These are phyloP conservation scores for Ceratopteris richardii DNA, from an alignment of 75 land plant genomes.

Conservation along the genomic window DNA sequence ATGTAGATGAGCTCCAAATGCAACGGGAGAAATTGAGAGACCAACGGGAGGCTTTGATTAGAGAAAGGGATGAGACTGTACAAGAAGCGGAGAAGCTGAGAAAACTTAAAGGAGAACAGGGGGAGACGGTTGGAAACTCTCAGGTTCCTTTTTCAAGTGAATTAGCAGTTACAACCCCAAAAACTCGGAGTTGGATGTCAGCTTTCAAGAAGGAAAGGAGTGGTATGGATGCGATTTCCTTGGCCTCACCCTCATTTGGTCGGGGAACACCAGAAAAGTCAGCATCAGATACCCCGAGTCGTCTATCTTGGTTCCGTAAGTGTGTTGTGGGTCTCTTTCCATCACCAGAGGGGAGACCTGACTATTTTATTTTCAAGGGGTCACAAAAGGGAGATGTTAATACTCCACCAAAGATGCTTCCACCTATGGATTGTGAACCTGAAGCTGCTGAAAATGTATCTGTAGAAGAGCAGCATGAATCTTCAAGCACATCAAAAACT, in stretches of 20 bases:
- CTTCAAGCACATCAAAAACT: not conserved
- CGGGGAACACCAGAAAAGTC: slow-evolving; percentile 1
- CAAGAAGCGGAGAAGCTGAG: slow-evolving; percentile 40
- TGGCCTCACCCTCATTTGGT: not conserved
- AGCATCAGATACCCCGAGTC: slow-evolving; percentile 18
- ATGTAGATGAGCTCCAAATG: slow-evolving; percentile 56
- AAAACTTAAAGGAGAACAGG: slow-evolving; percentile 17
- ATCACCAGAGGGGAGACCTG: slow-evolving; percentile 31
- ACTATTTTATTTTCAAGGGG: slow-evolving; percentile 1
- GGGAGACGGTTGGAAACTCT: not conserved
- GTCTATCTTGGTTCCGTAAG: slow-evolving; percentile 49
- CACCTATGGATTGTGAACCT: not conserved
- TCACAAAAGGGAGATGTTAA: not conserved
- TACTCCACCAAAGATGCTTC: not conserved
- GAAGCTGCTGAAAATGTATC: not conserved
- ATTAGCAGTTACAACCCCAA: slow-evolving; percentile 4
- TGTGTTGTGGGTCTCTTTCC: slow-evolving; percentile 49
- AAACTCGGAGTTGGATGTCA: slow-evolving; percentile 7
- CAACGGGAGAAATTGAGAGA: slow-evolving; percentile 75
- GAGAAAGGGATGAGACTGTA: slow-evolving; percentile 47
- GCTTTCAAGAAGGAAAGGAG: slow-evolving; percentile 9
- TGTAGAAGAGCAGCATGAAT: not conserved
- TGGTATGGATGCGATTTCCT: slow-evolving; percentile 1
- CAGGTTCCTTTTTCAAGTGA: not conserved
- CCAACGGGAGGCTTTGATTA: slow-evolving; percentile 63